phyloP scores from a whole-genome alignment of 2,329 filamentous ascomycete species.

The Neofusicoccum kwambonambiense region DNA sequence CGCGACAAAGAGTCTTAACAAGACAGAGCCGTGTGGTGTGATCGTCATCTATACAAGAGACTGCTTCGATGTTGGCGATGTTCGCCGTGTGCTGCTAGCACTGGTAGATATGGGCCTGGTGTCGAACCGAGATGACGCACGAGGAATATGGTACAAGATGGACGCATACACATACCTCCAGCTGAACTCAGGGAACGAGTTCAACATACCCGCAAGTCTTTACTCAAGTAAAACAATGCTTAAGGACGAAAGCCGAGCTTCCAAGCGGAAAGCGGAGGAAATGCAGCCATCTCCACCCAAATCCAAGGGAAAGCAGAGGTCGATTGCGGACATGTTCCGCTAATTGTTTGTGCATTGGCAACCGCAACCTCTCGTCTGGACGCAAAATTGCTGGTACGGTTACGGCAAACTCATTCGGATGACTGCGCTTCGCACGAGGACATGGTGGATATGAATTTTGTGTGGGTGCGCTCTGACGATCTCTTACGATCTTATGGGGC shows the following conservation, averaged over 20 bases:
- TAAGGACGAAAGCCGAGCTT: neutral
- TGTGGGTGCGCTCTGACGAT: neutral
- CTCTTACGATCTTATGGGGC: too few relatives aligned
- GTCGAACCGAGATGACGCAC: conserved; percentile 28
- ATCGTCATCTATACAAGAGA: conserved; percentile 79
- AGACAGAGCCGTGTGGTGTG: conserved; percentile 49
- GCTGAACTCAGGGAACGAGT: conserved; percentile 41
- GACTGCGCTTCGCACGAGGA: too few relatives aligned
- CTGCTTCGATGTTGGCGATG: conserved; percentile 67
- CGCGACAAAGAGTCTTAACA: conserved; percentile 50
- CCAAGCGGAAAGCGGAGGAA: conserved; percentile 11
- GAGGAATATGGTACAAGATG: conserved; percentile 74
- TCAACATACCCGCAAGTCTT: conserved; percentile 43
- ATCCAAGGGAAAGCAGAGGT: neutral
- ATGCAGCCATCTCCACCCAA: neutral
- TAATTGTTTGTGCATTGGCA: neutral
- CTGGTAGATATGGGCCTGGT: conserved; percentile 64
- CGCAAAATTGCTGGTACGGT: too few relatives aligned
- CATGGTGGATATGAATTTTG: neutral
- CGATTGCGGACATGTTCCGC: neutral
- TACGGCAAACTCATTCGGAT: too few relatives aligned
- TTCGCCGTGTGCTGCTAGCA: conserved; percentile 64
- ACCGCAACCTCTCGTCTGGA: too few relatives aligned
- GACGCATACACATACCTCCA: conserved; percentile 54
- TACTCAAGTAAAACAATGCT: conserved; percentile 42